phyloP scores from a whole-genome alignment of 768 basidiomycete genomes.

The Pleurotus cornucopiae region DNA sequence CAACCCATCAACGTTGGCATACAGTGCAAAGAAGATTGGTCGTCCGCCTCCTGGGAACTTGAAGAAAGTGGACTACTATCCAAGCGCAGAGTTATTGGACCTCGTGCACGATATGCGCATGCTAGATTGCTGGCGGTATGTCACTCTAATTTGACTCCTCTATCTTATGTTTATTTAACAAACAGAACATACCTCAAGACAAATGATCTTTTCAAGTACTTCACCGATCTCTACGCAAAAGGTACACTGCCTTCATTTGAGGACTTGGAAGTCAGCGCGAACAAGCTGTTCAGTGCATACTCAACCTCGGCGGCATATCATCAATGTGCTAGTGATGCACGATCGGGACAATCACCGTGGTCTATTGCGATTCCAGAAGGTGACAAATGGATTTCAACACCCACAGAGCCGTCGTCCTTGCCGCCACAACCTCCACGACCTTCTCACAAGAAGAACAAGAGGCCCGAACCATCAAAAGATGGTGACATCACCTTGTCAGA shows the following conservation, averaged over 20 bases:
- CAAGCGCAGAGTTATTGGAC: slow-evolving; percentile 15
- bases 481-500: slow-evolving; percentile 21
- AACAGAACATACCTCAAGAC: not conserved
- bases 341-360: slow-evolving; percentile 1
- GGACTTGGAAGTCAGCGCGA: slow-evolving; percentile 12
- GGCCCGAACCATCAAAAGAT: not conserved
- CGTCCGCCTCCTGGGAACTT: slow-evolving; percentile 22
- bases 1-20: slow-evolving; percentile 25
- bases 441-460: too few relatives aligned
- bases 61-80: slow-evolving; percentile 30
- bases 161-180: not conserved
- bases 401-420: not conserved
- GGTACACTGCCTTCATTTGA: slow-evolving; percentile 16
- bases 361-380: not conserved
- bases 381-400: slow-evolving; percentile 1
- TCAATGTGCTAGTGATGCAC: slow-evolving; percentile 5
- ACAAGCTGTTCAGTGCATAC: slow-evolving; percentile 9
- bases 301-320: slow-evolving; percentile 11
- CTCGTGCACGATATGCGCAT: slow-evolving; percentile 24
- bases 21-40: slow-evolving; percentile 25
- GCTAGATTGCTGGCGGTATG: slow-evolving; percentile 29
- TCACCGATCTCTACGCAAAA: slow-evolving; percentile 1
- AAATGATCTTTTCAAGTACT: slow-evolving; percentile 15
- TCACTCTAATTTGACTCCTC: slow-evolving; percentile 1
- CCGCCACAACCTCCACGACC: too few relatives aligned